Evolutionary conservation across 495 filamentous ascomycete species (phyloP).

Genomic region (Aspergillus incahuasiensis): DNA sequence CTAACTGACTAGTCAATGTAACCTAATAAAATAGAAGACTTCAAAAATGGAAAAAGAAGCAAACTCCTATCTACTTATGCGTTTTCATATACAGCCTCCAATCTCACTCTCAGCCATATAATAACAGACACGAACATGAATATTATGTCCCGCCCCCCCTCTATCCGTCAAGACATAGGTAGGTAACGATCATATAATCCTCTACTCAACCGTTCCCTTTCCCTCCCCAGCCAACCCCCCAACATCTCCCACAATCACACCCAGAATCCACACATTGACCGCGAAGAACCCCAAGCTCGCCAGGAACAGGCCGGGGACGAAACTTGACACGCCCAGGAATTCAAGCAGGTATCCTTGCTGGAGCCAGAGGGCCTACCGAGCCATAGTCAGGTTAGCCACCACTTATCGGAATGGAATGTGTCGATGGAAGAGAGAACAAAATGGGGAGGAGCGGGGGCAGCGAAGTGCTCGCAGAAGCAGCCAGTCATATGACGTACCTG

Average conservation of each 20-base stretch:
- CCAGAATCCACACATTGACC: constrained; percentile 83
- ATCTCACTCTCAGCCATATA: too few species aligned
- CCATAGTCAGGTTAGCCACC: neutral
- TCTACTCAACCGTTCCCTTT: neutral
- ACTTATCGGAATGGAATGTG: too few species aligned
- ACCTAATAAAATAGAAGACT: neutral
- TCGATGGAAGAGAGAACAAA: too few species aligned
- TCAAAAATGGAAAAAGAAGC: neutral
- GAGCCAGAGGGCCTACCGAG: constrained; percentile 69
- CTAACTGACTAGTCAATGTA: neutral
- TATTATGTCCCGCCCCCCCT: too few species aligned
- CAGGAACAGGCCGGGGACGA: constrained; percentile 76
- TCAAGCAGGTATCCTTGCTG: constrained; percentile 85
- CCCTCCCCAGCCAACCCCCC: constrained; percentile 18
- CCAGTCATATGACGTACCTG: constrained; percentile 55
- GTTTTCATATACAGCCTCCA: too few species aligned
- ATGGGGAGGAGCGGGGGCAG: too few species aligned
- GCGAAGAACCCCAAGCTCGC: constrained; percentile 73
- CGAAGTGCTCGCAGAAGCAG: too few species aligned
- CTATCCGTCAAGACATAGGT: too few species aligned
- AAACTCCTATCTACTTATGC: too few species aligned
- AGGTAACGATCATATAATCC: too few species aligned
- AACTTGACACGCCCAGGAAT: constrained; percentile 80
- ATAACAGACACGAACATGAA: too few species aligned
- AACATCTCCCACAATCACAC: constrained; percentile 70